These are phyloP conservation scores for Ichthyophthirius multifiliis DNA, from an alignment of 169 alveolate genomes.

Conservation along the genomic window DNA sequence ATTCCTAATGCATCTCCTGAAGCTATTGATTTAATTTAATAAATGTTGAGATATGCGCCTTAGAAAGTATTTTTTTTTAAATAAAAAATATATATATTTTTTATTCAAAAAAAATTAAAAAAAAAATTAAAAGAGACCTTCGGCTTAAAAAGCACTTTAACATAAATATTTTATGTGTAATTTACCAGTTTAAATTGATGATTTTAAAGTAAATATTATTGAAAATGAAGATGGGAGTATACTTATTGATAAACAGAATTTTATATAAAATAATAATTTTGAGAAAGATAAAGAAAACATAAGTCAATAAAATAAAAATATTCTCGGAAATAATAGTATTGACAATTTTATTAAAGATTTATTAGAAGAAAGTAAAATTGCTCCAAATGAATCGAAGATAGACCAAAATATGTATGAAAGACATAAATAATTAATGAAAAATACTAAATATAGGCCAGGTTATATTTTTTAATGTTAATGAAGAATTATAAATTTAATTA, in stretches of 20 bases:
- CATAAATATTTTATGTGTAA: background rate
- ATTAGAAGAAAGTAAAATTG: background rate
- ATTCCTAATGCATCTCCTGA: slow-evolving; percentile 74
- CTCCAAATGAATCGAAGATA: background rate
- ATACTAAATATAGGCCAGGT: background rate
- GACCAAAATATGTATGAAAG: background rate
- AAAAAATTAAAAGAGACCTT: background rate
- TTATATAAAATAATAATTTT: background rate
- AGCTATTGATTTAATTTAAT: slow-evolving; percentile 74
- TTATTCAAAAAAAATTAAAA: too few relatives aligned
- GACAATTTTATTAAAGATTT: background rate
- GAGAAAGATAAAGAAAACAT: background rate
- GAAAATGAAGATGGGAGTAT: background rate
- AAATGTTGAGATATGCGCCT: slow-evolving; percentile 77
- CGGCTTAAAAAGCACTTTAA: background rate
- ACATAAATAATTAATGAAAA: background rate
- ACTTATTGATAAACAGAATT: background rate
- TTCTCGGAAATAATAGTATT: background rate
- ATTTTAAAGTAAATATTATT: background rate
- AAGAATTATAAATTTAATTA: too few relatives aligned
- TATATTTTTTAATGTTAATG: too few relatives aligned
- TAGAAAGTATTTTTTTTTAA: slow-evolving; percentile 46
- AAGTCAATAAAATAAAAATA: background rate
- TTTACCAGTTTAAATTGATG: background rate
- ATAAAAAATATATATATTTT: background rate